Conservation (phyloP, 108 stramenopile genomes). For the Nannochloropsis granulata region DNA sequence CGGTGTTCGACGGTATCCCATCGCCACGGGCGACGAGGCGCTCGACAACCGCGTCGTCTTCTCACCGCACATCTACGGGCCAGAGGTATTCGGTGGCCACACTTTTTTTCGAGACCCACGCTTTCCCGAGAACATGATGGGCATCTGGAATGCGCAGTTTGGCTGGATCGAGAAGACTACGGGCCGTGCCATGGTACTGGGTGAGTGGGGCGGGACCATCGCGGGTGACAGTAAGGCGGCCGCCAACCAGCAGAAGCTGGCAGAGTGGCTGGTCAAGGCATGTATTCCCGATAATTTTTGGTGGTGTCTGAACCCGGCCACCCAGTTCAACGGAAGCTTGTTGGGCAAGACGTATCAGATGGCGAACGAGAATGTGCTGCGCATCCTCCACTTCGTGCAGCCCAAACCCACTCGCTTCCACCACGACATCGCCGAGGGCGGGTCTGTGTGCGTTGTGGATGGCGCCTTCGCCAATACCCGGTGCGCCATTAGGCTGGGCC, state of each 20-base stretch:
- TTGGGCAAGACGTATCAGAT: neutral
- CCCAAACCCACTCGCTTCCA: neutral
- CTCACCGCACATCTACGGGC: neutral
- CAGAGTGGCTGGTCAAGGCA: neutral
- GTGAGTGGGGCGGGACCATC: neutral
- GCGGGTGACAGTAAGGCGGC: neutral
- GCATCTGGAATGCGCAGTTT: neutral
- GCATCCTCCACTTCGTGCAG: neutral
- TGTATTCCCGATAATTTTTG: neutral
- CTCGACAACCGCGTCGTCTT: neutral
- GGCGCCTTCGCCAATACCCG: neutral
- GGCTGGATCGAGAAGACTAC: neutral
- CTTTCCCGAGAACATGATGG: neutral
- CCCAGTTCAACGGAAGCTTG: neutral
- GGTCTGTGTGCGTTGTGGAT: neutral
- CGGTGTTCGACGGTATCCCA: neutral
- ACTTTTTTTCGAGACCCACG: neutral
- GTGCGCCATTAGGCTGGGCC: neutral
- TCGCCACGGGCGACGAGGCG: neutral
- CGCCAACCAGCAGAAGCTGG: neutral
- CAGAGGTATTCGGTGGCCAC: neutral
- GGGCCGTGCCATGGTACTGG: neutral
- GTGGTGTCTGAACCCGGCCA: neutral
- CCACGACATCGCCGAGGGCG: neutral
- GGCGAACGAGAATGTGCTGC: neutral